Evolutionary conservation across 345 rosid genomes (phyloP), one percentile per base, ranked within the genome.

Genomic region (Diplotaxis tenuifolia): DNA sequence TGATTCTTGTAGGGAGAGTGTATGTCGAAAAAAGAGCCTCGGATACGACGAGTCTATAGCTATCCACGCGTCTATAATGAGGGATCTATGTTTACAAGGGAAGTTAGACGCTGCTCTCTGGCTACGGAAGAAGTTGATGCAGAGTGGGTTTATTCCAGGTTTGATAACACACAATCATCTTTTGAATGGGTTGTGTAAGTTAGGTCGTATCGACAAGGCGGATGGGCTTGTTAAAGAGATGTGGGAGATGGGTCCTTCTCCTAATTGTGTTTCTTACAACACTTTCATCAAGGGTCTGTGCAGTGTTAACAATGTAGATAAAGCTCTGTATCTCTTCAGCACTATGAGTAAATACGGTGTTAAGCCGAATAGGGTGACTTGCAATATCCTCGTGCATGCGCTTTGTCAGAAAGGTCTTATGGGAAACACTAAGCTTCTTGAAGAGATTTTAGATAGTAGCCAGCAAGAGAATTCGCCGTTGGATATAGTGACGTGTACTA

Each of bases 71-170:
- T 69, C 75, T 34, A 47, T 81, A 36, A 74, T 88, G 65, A 85
- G 78, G 72, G 81, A 82, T 69, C 82, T 91, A 15, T 91, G 87
- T 78, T 64, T 80, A 58, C 86, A 66, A 65, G 88, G 91, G 40
- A 89, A 86, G 84, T 49, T 91, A 31, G 91, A 82, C n/a, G 75
- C 85, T 65, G 96, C 97, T 15, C 71, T 89, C 20, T 79, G 84
- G 83, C 71, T 91, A 54, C 81, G 91, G 77, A 75, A 68, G 27
- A 86, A 84, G 61, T 59, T 87, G 86, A 76, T 86, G 38, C 78
- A 70, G 31, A 77, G 38, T 73, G 93, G 96, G 20, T 60, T 69
- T 65, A 62, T 85, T 49, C 91, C 87, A 18, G 88, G 86, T 82
- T 78, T 86, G 72, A 19, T 85, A 55, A 82, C 88, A 16, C 96